Evolutionary conservation across 441 rosid species (phyloP).

Genomic region (Croton setiger): DNA sequence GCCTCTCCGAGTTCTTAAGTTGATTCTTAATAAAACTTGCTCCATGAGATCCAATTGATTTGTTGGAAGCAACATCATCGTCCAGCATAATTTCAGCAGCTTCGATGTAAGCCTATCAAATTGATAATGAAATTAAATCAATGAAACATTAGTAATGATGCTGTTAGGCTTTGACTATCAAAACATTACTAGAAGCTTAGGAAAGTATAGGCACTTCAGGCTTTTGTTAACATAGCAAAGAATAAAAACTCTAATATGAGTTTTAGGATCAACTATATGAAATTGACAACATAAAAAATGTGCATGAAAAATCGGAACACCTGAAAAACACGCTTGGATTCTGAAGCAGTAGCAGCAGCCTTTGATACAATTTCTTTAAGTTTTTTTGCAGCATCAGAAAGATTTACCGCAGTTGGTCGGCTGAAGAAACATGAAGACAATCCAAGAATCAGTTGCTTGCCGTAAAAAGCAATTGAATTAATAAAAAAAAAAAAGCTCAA

Average conservation of each 20-base stretch:
- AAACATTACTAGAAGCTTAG: not conserved
- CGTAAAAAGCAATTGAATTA: constrained; percentile 4
- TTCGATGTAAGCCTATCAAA: constrained; percentile 59
- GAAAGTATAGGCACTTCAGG: not conserved
- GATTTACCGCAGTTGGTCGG: constrained; percentile 94
- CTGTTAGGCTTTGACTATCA: not conserved
- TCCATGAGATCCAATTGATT: constrained; percentile 72
- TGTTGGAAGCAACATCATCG: constrained; percentile 88
- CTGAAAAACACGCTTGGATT: constrained; percentile 52
- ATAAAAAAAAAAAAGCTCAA: constrained; percentile 1
- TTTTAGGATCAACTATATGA: constrained; percentile 4
- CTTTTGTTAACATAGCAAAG: not conserved
- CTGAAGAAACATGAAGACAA: constrained; percentile 36
- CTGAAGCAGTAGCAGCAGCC: constrained; percentile 34
- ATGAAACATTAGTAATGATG: not conserved
- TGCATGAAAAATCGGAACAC: constrained; percentile 27
- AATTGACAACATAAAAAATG: not conserved
- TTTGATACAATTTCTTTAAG: constrained; percentile 56
- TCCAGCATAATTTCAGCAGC: constrained; percentile 84
- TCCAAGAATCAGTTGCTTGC: constrained; percentile 8
- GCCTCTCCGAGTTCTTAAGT: constrained; percentile 34
- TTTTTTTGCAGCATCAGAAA: constrained; percentile 82
- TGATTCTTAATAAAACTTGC: constrained; percentile 49
- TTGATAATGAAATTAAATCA: constrained; percentile 11
- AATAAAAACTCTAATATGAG: not conserved